These are phyloP conservation scores for Akanthomyces uredinophilus DNA, from an alignment of 2,329 filamentous ascomycete genomes.

Conservation along the genomic window DNA sequence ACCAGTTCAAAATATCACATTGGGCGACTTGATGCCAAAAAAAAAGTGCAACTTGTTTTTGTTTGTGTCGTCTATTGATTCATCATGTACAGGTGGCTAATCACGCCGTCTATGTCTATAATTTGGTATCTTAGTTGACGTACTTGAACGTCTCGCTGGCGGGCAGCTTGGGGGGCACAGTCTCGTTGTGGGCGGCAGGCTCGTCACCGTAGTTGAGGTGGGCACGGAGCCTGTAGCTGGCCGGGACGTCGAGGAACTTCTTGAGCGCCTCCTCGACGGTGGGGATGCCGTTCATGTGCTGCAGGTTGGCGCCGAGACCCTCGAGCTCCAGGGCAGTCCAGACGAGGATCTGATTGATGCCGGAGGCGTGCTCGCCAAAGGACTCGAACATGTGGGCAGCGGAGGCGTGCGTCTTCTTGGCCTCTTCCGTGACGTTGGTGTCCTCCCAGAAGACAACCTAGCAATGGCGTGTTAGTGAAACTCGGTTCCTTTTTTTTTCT, in stretches of 20 bases:
- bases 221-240: conserved; percentile 69
- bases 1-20: not conserved
- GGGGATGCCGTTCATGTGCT: conserved; percentile 89
- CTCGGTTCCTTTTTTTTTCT: conserved; percentile 29
- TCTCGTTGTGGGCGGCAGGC: conserved; percentile 52
- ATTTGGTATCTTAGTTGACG: not conserved
- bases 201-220: conserved; percentile 79
- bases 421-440: conserved; percentile 56
- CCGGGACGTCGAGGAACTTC: conserved; percentile 59
- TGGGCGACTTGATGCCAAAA: too few species aligned
- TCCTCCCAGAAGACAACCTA: conserved; percentile 86
- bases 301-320: conserved; percentile 80
- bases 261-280: conserved; percentile 12
- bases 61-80: not conserved
- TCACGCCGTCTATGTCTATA: not conserved
- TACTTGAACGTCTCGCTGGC: conserved; percentile 51
- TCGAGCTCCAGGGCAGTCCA: conserved; percentile 82
- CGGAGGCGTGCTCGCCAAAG: conserved; percentile 73
- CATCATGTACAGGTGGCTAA: not conserved
- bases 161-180: conserved; percentile 52
- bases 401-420: conserved; percentile 63
- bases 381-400: conserved; percentile 76
- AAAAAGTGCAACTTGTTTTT: not conserved
- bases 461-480: conserved; percentile 49
- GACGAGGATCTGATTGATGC: conserved; percentile 71